Conservation (phyloP, 148 eudicot genomes). For the Rheum nobile region DNA sequence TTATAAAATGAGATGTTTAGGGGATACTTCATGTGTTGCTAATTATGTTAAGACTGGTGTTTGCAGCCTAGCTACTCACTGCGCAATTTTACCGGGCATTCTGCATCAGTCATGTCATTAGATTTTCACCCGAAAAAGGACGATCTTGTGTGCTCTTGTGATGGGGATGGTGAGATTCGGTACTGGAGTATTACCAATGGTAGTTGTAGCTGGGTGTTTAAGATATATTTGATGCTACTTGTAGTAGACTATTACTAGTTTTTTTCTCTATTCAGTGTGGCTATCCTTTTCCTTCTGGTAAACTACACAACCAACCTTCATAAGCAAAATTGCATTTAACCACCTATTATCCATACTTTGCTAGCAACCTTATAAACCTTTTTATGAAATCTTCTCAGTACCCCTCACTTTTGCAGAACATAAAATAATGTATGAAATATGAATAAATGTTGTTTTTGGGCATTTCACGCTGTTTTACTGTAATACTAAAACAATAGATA, state of each 20-base stretch:
- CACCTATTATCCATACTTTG: not conserved
- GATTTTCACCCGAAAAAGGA: constrained; percentile 43
- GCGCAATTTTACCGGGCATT: constrained; percentile 42
- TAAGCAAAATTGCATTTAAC: not conserved
- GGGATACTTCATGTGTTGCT: not conserved
- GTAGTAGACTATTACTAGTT: not conserved
- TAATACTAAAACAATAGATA: too few species aligned
- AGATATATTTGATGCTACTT: constrained; percentile 17
- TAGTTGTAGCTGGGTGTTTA: constrained; percentile 27
- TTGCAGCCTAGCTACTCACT: constrained; percentile 43
- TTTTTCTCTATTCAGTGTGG: not conserved
- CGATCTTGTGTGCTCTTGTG: constrained; percentile 38
- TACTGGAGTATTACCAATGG: constrained; percentile 37
- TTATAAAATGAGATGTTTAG: not conserved
- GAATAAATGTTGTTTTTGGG: too few species aligned
- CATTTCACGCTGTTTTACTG: too few species aligned
- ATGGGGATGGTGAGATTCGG: constrained; percentile 37
- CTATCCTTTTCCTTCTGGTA: not conserved
- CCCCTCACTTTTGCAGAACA: not conserved
- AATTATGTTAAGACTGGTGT: not conserved
- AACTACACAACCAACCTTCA: not conserved
- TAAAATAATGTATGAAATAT: too few species aligned
- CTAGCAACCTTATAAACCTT: not conserved
- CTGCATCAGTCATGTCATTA: constrained; percentile 33
- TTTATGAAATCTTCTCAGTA: not conserved